These are phyloP conservation scores for Urochloa ruziziensis DNA, from an alignment of 176 grass and related monocot species.

Conservation along the genomic window DNA sequence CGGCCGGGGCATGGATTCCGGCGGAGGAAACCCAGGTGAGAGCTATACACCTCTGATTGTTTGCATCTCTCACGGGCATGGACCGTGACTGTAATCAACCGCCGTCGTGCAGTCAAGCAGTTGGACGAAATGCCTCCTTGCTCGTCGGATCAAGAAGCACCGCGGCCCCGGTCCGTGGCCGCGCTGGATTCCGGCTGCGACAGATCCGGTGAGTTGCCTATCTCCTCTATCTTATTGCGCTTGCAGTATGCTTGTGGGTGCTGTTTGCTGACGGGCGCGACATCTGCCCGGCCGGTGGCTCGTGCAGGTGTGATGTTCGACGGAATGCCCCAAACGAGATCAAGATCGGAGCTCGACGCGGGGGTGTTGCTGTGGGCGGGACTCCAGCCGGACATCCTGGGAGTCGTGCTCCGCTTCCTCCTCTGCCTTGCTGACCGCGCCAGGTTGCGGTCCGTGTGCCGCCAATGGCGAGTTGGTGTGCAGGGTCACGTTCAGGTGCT, in stretches of 20 bases:
- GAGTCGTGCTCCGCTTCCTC: conserved; percentile 7
- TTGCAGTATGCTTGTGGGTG: background rate
- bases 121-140: background rate
- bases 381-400: background rate
- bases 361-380: background rate
- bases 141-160: background rate
- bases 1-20: background rate
- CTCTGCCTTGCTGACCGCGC: background rate
- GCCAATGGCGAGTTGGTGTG: background rate
- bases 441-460: conserved; percentile 9
- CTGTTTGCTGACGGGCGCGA: background rate
- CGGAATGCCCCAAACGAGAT: background rate
- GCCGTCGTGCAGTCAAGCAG: background rate
- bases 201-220: background rate
- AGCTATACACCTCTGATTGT: background rate
- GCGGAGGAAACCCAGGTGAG: background rate
- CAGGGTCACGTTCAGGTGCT: background rate
- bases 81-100: background rate
- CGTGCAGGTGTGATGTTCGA: background rate
- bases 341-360: background rate
- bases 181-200: background rate
- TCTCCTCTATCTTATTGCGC: background rate
- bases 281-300: background rate
- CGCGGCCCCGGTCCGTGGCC: background rate
- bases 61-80: background rate